Base-by-base conservation (phyloP, 2,329 filamentous ascomycete species). In the Xylaria sp. region DNA sequence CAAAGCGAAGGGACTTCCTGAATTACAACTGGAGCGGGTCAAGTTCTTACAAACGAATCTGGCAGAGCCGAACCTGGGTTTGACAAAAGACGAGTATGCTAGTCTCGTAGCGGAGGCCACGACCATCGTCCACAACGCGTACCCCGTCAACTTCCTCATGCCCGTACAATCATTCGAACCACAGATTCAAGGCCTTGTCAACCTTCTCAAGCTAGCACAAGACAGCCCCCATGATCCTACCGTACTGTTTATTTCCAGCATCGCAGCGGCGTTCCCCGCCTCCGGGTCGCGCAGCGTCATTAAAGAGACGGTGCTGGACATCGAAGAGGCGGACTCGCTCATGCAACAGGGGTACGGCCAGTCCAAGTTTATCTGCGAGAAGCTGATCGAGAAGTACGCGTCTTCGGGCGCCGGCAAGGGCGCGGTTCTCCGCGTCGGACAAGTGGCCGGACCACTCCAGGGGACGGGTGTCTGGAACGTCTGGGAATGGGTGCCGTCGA, bases 321-420 rank as follows among this genome's bases (percentile, higher is more conserved):
- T 71, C 20, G 58, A 66, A 18, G 65, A 74, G 34, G 61, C 58
- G 1, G 68, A 41, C 34, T 63, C 65, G 7, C 66, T 75, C 20
- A 28, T 67, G 37, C 63, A 65, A 12, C 75, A 78, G 62, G 77
- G 77, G 2, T 79, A 79, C 56, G 75, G 71, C 18, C 69, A 69
- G 8, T 75, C 75, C 12, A 79, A 79, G 68, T 75, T 76, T 41
- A 65, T 78, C n/a, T 74, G 75, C 56, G 76, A 78, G 69, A 72
- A 73, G 7, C 64, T 79, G 6, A 34, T 76, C 2, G 74, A 78
- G 37, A 67, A 56, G 7, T 77, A 75, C 46, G 73, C 65, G 9
- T 54, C 52, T 1, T 64, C 60, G 44, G 66, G 61, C 31, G 67
- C 63, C 1, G 65, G 69, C 15, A 71, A 62, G 39, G 73, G 70